Evolutionary conservation across 176 grass and related monocot genomes (phyloP).

Genomic region (Zoysia pacifica): DNA sequence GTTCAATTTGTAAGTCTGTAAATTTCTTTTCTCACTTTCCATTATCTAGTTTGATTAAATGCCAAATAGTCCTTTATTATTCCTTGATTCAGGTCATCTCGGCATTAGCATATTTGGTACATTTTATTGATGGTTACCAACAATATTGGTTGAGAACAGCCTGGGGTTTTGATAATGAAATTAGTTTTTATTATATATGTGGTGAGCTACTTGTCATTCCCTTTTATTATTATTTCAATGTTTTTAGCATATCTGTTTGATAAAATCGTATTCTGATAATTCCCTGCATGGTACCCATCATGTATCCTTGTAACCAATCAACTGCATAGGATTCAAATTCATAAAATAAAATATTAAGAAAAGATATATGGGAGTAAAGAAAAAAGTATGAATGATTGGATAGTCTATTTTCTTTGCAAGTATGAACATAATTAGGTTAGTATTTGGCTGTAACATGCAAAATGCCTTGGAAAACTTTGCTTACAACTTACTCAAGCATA

Average conservation of each 20-base stretch:
- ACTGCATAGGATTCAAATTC: conserved; percentile 12
- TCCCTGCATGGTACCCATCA: not conserved
- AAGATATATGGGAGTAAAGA: not conserved
- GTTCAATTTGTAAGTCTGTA: conserved; percentile 81
- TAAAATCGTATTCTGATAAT: conserved; percentile 19
- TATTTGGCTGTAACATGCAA: not conserved
- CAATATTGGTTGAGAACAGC: conserved; percentile 85
- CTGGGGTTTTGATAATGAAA: conserved; percentile 90
- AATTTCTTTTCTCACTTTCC: not conserved
- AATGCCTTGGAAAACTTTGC: not conserved
- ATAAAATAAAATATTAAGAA: not conserved
- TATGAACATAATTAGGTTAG: not conserved
- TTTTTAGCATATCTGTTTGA: conserved; percentile 2
- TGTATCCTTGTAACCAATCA: not conserved
- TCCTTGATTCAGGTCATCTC: conserved; percentile 74
- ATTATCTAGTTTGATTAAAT: conserved; percentile 33
- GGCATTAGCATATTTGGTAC: conserved; percentile 83
- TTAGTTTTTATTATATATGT: conserved; percentile 99
- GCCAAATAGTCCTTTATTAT: conserved; percentile 35
- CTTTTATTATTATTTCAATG: conserved; percentile 26
- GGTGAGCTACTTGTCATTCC: conserved; percentile 58
- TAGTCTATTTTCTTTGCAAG: not conserved
- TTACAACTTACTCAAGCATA: not conserved
- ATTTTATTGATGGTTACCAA: conserved; percentile 88
- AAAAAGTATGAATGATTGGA: not conserved